Percentiles rank a stretch among this genome's conserved stretches.
These are phyloP conservation scores for Saitozyma sp. DNA, from an alignment of 768 basidiomycete species.

Conservation along the genomic window DNA sequence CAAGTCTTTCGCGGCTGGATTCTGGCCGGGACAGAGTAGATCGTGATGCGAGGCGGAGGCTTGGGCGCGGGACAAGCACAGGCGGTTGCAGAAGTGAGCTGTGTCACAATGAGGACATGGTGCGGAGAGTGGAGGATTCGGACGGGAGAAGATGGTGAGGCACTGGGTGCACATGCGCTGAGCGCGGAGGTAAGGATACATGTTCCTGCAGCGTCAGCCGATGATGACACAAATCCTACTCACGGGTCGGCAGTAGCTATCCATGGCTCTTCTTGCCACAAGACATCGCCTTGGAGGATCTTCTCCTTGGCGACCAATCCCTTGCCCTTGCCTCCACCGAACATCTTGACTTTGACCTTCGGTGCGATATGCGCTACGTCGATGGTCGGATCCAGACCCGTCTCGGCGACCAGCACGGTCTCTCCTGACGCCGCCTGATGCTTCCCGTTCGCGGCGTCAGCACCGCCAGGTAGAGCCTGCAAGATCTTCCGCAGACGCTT, in stretches of 20 bases:
- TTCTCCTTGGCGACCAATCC: slow-evolving; percentile 72
- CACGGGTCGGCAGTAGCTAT: slow-evolving; percentile 39
- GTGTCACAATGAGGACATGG: slow-evolving; percentile 61
- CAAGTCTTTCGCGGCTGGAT: slow-evolving; percentile 66
- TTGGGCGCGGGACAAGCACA: slow-evolving; percentile 67
- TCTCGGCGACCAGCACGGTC: slow-evolving; percentile 58
- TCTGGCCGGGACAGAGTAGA: slow-evolving; percentile 71
- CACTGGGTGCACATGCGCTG: slow-evolving; percentile 71
- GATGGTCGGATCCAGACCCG: slow-evolving; percentile 64
- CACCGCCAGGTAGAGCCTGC: slow-evolving; percentile 58
- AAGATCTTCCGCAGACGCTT: slow-evolving; percentile 75
- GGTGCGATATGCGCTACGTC: slow-evolving; percentile 65
- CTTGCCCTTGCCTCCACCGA: slow-evolving; percentile 73
- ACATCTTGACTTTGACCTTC: slow-evolving; percentile 68
- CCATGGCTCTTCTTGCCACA: slow-evolving; percentile 73
- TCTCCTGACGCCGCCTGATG: neutral
- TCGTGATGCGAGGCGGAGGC: slow-evolving; percentile 60
- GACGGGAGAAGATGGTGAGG: slow-evolving; percentile 62
- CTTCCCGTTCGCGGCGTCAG: slow-evolving; percentile 20
- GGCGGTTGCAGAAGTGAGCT: slow-evolving; percentile 74
- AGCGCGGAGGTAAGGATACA: slow-evolving; percentile 66
- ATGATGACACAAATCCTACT: slow-evolving; percentile 10
- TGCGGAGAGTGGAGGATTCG: slow-evolving; percentile 55
- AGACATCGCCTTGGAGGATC: slow-evolving; percentile 68
- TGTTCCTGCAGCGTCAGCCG: slow-evolving; percentile 60